Evolutionary conservation across 2,329 filamentous ascomycete species (phyloP).

Genomic region (Penicillium aurantiogriseum): DNA sequence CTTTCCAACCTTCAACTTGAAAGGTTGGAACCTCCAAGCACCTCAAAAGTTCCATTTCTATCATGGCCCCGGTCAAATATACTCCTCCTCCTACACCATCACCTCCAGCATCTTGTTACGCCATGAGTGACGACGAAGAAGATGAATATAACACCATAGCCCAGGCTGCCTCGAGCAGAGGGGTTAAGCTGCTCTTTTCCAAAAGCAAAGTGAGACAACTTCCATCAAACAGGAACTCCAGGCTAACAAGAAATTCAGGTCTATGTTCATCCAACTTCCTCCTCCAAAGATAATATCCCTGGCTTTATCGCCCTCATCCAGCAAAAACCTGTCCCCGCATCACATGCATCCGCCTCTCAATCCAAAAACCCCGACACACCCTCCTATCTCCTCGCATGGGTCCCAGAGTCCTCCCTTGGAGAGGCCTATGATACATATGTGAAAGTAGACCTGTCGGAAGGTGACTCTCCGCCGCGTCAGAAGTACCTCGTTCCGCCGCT

Average conservation of each 20-base stretch:
- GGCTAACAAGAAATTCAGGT: conserved; percentile 56
- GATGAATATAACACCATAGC: conserved; percentile 92
- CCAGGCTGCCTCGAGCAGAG: conserved; percentile 70
- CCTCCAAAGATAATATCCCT: conserved; percentile 90
- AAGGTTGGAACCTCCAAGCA: background rate
- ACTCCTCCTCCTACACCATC: conserved; percentile 56
- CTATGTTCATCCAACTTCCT: conserved; percentile 91
- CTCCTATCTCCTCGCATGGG: conserved; percentile 85
- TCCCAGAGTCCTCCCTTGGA: conserved; percentile 84
- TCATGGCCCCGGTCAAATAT: conserved; percentile 36
- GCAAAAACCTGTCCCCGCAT: conserved; percentile 63
- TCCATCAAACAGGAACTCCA: background rate
- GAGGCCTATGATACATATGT: conserved; percentile 86
- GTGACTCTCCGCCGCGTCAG: conserved; percentile 76
- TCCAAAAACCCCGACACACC: conserved; percentile 54
- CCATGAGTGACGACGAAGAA: conserved; percentile 94
- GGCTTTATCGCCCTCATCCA: conserved; percentile 92
- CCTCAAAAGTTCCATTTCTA: conserved; percentile 10
- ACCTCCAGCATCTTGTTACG: conserved; percentile 86
- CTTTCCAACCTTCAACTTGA: background rate
- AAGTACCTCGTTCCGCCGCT: conserved; percentile 89
- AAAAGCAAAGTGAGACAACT: conserved; percentile 78
- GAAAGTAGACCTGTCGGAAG: conserved; percentile 87
- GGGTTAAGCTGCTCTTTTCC: conserved; percentile 89
- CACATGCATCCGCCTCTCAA: conserved; percentile 40